Evolutionary conservation across 805 yeast genomes (phyloP), one percentile per base, ranked within the genome.

Genomic region (Metschnikowia santaceciliae): DNA sequence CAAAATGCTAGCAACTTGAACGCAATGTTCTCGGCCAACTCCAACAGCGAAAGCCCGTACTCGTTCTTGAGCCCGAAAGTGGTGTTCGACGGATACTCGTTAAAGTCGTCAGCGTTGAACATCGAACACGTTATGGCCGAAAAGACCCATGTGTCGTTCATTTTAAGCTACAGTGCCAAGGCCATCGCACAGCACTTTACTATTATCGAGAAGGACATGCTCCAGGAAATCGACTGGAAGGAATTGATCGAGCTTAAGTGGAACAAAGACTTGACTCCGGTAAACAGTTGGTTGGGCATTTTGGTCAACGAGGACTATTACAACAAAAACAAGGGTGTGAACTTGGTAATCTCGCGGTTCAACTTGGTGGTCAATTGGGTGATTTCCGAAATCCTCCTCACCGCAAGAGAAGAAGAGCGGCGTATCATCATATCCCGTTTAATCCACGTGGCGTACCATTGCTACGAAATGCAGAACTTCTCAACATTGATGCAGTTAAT

Each of bases 341-440:
- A 88, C 55, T 70, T 92, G 44, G 90, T 89, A 11, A 83, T 90
- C 37, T 78, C 95, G 0, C 74, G 99, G 53, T 94, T 91, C 75
- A 91, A 92, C 63, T 71, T 92, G 52, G 84, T 88, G 72, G 91
- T 88, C 6, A 89, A 88, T 60, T 92, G 98, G 98, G 83, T 91
- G 38, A 82, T 88, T 33, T 88, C 96, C 0, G 97, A 92, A 70
- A 81, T 94, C 49, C 66, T 90, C 14, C 70, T 92, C 53, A 89
- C 96, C 8, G 76, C 75, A 50, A 71, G 77, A 40, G 72, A 79
- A 23, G 74, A 72, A 2, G 80, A 88, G 57, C 75, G 92, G 56
- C 80, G 83, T 40, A 76, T 81, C 50, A 78, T 91, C 1, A 79
- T 91, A n/a, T 83, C 90, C n/a, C 75, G 92, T 57, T 90, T 88